Evolutionary conservation across 23 red algal species (phyloP).

Genomic region (Pyropia haitanensis): DNA sequence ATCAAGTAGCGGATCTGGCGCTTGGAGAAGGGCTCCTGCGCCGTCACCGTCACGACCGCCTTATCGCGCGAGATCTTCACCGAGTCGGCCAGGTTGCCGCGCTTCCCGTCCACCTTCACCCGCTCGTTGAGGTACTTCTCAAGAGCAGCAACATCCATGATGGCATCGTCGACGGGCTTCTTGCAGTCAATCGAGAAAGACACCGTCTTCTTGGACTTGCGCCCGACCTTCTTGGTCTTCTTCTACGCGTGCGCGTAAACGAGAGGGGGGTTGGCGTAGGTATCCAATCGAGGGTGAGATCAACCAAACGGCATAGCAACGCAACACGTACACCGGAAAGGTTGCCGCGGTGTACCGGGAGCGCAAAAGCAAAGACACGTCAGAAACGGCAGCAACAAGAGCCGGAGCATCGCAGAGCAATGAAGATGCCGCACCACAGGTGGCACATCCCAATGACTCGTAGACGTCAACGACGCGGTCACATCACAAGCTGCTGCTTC

Average conservation of each 20-base stretch:
- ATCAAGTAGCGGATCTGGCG: conserved; percentile 89
- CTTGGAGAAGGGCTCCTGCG: conserved; percentile 74
- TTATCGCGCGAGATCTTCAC: conserved; percentile 77
- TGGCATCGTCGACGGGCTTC: conserved; percentile 68
- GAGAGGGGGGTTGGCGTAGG: too few relatives aligned
- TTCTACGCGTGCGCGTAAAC: not conserved
- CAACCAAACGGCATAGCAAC: too few relatives aligned
- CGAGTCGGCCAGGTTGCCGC: conserved; percentile 46
- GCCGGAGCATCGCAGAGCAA: too few relatives aligned
- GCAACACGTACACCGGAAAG: too few relatives aligned
- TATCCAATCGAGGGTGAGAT: too few relatives aligned
- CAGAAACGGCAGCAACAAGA: too few relatives aligned
- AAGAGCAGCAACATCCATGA: conserved; percentile 69
- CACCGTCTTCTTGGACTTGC: conserved; percentile 13
- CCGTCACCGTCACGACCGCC: conserved; percentile 49
- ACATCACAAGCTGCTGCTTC: too few relatives aligned
- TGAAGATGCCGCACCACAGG: too few relatives aligned
- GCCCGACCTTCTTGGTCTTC: conserved; percentile 37
- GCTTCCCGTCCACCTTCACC: conserved; percentile 95
- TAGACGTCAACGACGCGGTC: too few relatives aligned
- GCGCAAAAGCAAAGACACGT: too few relatives aligned
- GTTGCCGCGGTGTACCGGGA: too few relatives aligned
- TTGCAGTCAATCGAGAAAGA: conserved; percentile 68
- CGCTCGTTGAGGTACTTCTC: conserved; percentile 88
- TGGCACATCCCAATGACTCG: too few relatives aligned